Evolutionary conservation across 768 basidiomycete genomes (phyloP), one percentile per base, ranked within the genome.

Genomic region (Myochromella boudieri): DNA sequence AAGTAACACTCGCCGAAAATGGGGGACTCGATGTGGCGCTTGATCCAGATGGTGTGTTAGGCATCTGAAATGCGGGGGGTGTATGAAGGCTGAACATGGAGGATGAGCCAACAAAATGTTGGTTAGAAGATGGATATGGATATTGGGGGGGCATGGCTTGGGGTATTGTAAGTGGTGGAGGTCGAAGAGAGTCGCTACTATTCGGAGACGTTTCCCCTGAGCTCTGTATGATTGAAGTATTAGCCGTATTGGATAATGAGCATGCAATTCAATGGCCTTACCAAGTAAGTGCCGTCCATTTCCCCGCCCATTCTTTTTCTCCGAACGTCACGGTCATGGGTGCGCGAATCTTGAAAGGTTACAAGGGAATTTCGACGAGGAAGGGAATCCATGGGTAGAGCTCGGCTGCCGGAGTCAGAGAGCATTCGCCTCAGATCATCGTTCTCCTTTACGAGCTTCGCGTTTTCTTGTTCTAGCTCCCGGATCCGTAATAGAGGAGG

Each of bases 1-100:
- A 70, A 76, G 73, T 62, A 75, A 76, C 62, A 87, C 88, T 87
- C 82, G 80, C 87, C 85, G 88, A 91, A 74, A 87, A 89, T n/a
- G 86, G 84, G 46, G 85, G 84, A 55, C 82, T 87, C 21, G 84
- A 85, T 4, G 84, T 84, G 18, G 82, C 76, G 59, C 85, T 87
- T 15, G 85, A 86, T 15, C 78, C 82, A 17, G 83, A 84, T 2
- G 84, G 84, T 3, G 85, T 85, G 60, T 83, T 81, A 15, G 84
- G 84, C 61, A 86, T 70, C 56, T 78, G 80, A 62, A 85, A 86
- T 3, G 77, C 70, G 33, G 82, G 71, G 6, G 75, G n/a, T n/a
- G n/a, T 72, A 44, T 80, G 78, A 3, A 83, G 68, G 57, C 64
- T 73, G 65, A 79, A 81, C 51, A 80, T 57, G 9, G 76, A 71